Evolutionary conservation across 345 rosid genomes (phyloP), one percentile per base, ranked within the genome.

Genomic region (Garcia nutans): DNA sequence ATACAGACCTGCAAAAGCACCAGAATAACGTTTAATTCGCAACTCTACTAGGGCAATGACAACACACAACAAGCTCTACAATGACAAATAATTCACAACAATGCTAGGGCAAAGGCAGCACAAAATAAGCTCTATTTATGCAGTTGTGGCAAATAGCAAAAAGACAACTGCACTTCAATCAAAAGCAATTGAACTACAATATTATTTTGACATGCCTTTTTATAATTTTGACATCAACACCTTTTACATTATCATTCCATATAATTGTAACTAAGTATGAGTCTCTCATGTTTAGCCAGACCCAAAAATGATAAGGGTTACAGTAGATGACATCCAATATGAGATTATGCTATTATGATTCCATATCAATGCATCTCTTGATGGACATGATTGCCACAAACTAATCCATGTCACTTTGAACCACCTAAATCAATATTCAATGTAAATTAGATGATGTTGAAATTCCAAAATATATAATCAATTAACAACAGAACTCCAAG

Each of bases 1-100:
- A 96, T 96, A 72, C 99, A 96, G 9, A 96, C 98, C 98, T 96
- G 82, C 82, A 37, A 78, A 74, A 61, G 49, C 74, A 57, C n/a
- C 15, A 23, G 26, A 55, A 19, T 20, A 24, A 10, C 7, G 50
- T 22, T 76, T 10, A 59, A 63, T 28, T 31, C 49, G 19, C 9
- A 68, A 0, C 37, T 59, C 20, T 37, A 15, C 8, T 33, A 59
- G 10, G 33, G 33, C 41, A 49, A 45, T 33, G 19, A 24, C 7
- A 23, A 28, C 17, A 47, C 12, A 24, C 3, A 44, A 12, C 10
- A 33, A 54, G 28, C 44, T 37, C n/a, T 10, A 23, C 26, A 55
- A 12, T 28, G 13, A 10, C 7, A 61, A 16, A 60, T 10, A 59
- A 63, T 28, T 31, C 49, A 19, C 9, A 68, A 0, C 37, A 47